phyloP scores from a whole-genome alignment of 129 eudicot genomes.

The Oenanthe sinensis region DNA sequence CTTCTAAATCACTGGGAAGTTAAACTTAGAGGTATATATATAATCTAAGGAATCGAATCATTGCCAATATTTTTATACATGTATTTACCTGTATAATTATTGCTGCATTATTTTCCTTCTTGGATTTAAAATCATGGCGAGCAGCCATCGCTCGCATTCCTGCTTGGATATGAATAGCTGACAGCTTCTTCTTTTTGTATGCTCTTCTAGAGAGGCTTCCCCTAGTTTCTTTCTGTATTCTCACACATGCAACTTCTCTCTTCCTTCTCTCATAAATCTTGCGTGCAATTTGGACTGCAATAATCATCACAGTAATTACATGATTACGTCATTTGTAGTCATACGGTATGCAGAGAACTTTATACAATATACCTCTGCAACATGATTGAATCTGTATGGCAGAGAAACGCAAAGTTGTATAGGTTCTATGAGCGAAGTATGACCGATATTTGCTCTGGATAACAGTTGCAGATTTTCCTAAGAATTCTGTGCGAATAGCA shows the following conservation, averaged over 20 bases:
- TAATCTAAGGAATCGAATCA: not conserved
- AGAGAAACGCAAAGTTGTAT: slow-evolving; percentile 28
- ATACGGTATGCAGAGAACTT: not conserved
- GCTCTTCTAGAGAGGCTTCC: not conserved
- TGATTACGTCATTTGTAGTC: slow-evolving; percentile 4
- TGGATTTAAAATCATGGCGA: slow-evolving; percentile 33
- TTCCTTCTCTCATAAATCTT: slow-evolving; percentile 20
- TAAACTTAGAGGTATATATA: not conserved
- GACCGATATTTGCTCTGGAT: slow-evolving; percentile 54
- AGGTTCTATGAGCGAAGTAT: slow-evolving; percentile 36
- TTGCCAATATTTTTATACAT: not conserved
- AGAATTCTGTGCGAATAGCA: slow-evolving; percentile 54
- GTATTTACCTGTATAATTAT: slow-evolving; percentile 55
- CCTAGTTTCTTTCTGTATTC: not conserved
- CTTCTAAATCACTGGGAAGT: not conserved
- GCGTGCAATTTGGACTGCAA: slow-evolving; percentile 58
- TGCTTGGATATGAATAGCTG: slow-evolving; percentile 48
- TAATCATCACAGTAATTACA: slow-evolving; percentile 4
- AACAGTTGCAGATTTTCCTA: slow-evolving; percentile 62
- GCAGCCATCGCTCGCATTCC: slow-evolving; percentile 80
- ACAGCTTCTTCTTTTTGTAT: slow-evolving; percentile 25
- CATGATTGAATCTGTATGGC: slow-evolving; percentile 52
- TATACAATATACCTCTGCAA: slow-evolving; percentile 55
- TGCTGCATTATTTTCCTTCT: slow-evolving; percentile 50
- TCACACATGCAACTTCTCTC: slow-evolving; percentile 1